These are phyloP conservation scores for Pichia sp. DNA, from an alignment of 1,139 yeast genomes.

Conservation along the genomic window DNA sequence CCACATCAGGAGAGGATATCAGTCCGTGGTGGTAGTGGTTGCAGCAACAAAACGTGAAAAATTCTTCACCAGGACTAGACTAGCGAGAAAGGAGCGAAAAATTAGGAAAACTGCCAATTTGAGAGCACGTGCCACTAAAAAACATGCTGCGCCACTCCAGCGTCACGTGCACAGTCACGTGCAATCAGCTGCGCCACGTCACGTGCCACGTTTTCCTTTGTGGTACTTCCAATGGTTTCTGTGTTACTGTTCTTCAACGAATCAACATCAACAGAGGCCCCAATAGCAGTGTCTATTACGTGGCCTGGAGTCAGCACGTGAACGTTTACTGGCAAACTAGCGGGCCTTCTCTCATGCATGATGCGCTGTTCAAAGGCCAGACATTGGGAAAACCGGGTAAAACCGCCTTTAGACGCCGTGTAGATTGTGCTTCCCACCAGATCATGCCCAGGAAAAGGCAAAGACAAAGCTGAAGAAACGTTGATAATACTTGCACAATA, in stretches of 20 bases:
- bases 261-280: constrained; percentile 31
- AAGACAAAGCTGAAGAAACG: constrained; percentile 68
- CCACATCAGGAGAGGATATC: no score
- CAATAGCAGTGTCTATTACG: constrained; percentile 70
- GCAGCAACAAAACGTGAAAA: background rate
- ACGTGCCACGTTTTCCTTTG: constrained; percentile 3
- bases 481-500: constrained; percentile 47
- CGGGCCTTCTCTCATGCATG: constrained; percentile 22
- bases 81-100: no score
- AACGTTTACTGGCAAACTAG: constrained; percentile 38
- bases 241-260: background rate
- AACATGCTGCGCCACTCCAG: background rate
- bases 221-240: background rate
- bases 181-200: constrained; percentile 1
- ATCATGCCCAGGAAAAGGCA: constrained; percentile 25
- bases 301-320: constrained; percentile 71
- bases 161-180: constrained; percentile 5
- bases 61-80: constrained; percentile 1
- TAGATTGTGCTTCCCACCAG: constrained; percentile 68
- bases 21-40: background rate
- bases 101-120: no score
- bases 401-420: constrained; percentile 76
- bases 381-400: constrained; percentile 58
- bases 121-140: no score
- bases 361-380: constrained; percentile 57